Base-by-base conservation (phyloP, 805 yeast species). In the Teunomyces barrocoloradensis region DNA sequence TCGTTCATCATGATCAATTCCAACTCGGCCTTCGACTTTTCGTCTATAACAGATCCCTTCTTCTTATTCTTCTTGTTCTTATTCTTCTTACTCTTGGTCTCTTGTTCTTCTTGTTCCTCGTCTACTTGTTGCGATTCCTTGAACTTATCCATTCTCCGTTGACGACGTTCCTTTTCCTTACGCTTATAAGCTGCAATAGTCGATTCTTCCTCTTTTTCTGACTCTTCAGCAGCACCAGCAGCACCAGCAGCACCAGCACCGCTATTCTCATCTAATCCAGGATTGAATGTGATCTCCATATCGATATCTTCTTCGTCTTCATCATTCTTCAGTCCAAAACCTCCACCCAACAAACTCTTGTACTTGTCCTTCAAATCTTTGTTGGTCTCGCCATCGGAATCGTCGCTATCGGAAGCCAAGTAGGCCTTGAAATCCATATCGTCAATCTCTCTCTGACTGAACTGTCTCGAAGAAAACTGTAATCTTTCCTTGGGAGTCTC, bases 271-370 rank as follows among this genome's bases (percentile, higher is more conserved):
- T 77, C 78, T 45, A 90, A 68, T 3, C 89, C 97, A 2, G 98
- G 97, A 33, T 91, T 89, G 66, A 94, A 94, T 0, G 97, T 90
- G 57, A 94, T 88, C 64, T 94, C 98, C 89, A 94, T 87, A 59
- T 90, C 97, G 25, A 87, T 85, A 10, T 53, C 62, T 3, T 53
- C 57, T 10, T 64, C 72, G 11, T 56, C 63, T 9, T 44, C 18
- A n/a, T 50, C 50, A 34, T 55, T 53, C 44, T 57, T 61, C 9
- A 62, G 59, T 2, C 64, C 63, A 45, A 74, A 70, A 5, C 74
- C 59, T 17, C 73, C 67, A 13, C 80, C 81, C 15, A 78, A 79
- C 43, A 89, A 68, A 36, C 75, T 74, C 60, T 80, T 80, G 61
- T 88, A 85, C 59, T 84, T 87, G 49, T 75, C 78, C 54, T 78